A percentile compares a stretch with the other conserved stretches of the same genome.
Conservation (phyloP, 345 rosid genomes). For the Kandelia obovata region DNA sequence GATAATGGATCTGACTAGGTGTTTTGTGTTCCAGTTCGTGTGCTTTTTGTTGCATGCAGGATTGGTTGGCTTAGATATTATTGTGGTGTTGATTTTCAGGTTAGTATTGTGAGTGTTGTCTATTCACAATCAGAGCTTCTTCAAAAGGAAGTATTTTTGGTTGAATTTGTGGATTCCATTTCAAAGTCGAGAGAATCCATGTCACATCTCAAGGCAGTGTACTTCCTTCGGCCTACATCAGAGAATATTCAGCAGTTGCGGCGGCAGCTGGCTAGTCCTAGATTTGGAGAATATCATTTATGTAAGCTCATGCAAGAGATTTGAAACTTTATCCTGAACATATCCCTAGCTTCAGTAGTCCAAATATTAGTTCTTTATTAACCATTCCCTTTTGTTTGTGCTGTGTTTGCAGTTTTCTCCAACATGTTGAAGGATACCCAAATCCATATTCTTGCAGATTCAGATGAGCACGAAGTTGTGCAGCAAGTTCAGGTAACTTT, state of each 20-base stretch:
- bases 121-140: conserved; percentile 96
- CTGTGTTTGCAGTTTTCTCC: conserved; percentile 68
- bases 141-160: conserved; percentile 89
- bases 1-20: background rate
- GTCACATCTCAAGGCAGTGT: conserved; percentile 95
- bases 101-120: conserved; percentile 81
- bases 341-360: background rate
- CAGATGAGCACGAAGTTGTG: conserved; percentile 94
- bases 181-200: conserved; percentile 75
- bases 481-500: conserved; percentile 86
- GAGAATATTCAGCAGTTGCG: conserved; percentile 86
- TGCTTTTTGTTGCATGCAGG: background rate
- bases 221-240: conserved; percentile 77
- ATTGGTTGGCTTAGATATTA: background rate
- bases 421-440: conserved; percentile 95
- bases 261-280: conserved; percentile 70
- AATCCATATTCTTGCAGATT: conserved; percentile 94
- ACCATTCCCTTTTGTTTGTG: background rate
- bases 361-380: conserved; percentile 2
- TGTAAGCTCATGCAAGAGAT: conserved; percentile 40
- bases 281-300: conserved; percentile 89
- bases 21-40: background rate
- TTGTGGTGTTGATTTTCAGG: conserved; percentile 41
- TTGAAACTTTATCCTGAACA: conserved; percentile 1
- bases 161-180: conserved; percentile 85